Evolutionary conservation across 129 eudicot species (phyloP), one percentile per base, ranked within the genome.

Genomic region (Flaveria robusta): DNA sequence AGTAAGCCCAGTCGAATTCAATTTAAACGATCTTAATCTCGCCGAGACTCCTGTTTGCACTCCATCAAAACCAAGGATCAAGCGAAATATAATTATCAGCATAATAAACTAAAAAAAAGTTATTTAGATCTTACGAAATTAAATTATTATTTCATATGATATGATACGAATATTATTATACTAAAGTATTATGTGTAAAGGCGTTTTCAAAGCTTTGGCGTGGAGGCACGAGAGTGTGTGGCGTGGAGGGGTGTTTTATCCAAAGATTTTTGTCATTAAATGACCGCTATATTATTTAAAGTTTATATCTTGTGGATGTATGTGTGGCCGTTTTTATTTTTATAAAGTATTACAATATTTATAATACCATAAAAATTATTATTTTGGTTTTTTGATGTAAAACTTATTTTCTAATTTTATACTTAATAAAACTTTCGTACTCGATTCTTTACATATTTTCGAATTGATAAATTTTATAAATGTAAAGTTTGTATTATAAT

Each of bases 221-320:
- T 56, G 64, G 64, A 56, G 64, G 64, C 64, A 56, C 13, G 31
- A 55, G 31, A 22, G 64, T 56, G 64, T 56, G 29, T 56, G 64
- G 31, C 64, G 64, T 58, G 65, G 65, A 58, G 65, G 29, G 7
- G 65, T 22, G 34, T 22, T 58, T 58, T 12, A 58, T 58, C 34
- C 22, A 22, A 58, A 22, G 65, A 20, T 22, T 56, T n/a, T 56
- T 56, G 27, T 22, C 64, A 56, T 2, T 2, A 56, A 20, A 20
- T 9, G 64, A 56, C 64, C 20, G 31, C 64, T 56, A 56, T 56
- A 56, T 56, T 56, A 20, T 7, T 20, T 55, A 55, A 20, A 22
- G 29, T 22, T 22, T 58, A 47, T 22, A 15, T n/a, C 29, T 22
- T 18, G 9, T 54, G 10, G 20, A 19, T 54, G 62, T 54, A 54